phyloP scores from a whole-genome alignment of 371 early-diverging fungal genomes.

The Mortierella sp. region DNA sequence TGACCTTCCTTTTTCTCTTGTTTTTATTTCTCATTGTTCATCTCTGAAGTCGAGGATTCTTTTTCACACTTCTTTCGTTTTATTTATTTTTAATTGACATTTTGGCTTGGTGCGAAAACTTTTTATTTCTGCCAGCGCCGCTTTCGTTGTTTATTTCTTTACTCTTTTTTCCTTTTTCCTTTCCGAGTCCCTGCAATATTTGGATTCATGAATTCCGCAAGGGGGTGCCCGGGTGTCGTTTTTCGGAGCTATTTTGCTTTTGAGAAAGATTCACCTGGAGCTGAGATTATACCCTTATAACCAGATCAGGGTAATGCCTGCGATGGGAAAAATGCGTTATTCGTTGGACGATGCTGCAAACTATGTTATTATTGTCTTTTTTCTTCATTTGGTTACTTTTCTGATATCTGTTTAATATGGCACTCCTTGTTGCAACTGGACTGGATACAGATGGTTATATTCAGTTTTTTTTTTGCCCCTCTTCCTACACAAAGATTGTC shows the following conservation, averaged over 20 bases:
- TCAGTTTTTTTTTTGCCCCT: background rate
- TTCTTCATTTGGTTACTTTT: background rate
- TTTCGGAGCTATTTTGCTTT: constrained; percentile 5
- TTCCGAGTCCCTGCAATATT: constrained; percentile 1
- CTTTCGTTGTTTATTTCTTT: constrained; percentile 1
- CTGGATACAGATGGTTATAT: background rate
- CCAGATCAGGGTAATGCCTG: constrained; percentile 58
- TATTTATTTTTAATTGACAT: no score
- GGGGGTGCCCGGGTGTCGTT: constrained; percentile 54
- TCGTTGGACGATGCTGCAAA: constrained; percentile 11
- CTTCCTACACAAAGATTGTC: background rate
- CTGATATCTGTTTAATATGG: background rate
- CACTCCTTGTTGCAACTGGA: background rate
- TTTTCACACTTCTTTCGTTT: no score
- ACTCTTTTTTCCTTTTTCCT: constrained; percentile 5
- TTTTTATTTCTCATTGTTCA: background rate
- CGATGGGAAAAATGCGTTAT: constrained; percentile 52
- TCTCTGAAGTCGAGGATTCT: background rate
- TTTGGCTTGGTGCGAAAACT: no score
- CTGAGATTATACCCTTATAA: constrained; percentile 58
- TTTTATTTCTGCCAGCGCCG: background rate
- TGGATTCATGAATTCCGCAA: constrained; percentile 37
- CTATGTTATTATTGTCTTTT: constrained; percentile 8
- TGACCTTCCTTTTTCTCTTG: background rate
- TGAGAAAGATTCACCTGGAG: constrained; percentile 32